Evolutionary conservation across 2,329 filamentous ascomycete species (phyloP).

Genomic region (Ophiostoma triangulosporum): DNA sequence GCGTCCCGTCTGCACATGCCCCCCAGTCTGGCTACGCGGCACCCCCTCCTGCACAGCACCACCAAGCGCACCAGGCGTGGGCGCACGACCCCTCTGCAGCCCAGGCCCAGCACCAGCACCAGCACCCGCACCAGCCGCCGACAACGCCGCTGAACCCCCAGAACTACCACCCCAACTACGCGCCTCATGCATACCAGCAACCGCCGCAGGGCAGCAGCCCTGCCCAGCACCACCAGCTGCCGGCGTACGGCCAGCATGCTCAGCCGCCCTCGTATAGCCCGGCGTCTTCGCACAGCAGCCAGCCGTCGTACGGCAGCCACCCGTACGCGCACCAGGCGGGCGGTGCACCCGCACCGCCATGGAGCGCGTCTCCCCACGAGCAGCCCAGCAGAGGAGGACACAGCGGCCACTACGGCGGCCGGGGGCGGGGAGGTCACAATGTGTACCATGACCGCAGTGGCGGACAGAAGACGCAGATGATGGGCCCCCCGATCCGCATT

Average conservation of each 20-base stretch:
- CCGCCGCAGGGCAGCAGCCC: constrained; percentile 24
- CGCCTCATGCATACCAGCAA: constrained; percentile 37
- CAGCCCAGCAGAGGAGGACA: constrained; percentile 19
- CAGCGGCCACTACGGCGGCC: constrained; percentile 23
- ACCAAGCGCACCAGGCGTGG: constrained; percentile 21
- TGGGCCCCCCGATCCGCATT: constrained; percentile 42
- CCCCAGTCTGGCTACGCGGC: constrained; percentile 18
- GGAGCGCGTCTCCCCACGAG: background rate
- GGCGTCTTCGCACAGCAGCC: constrained; percentile 15
- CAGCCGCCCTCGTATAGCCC: constrained; percentile 14
- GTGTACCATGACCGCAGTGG: constrained; percentile 25
- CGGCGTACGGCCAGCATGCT: constrained; percentile 13
- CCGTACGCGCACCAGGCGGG: constrained; percentile 18
- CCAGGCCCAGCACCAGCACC: constrained; percentile 10
- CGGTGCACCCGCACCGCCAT: constrained; percentile 18
- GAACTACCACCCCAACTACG: constrained; percentile 47
- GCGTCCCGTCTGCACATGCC: constrained; percentile 21
- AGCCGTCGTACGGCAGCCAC: constrained; percentile 5
- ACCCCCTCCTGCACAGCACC: constrained; percentile 21
- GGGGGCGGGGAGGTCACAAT: constrained; percentile 29
- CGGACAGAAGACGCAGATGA: constrained; percentile 24
- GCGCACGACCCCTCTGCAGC: constrained; percentile 24
- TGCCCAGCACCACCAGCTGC: constrained; percentile 9
- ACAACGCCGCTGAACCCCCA: constrained; percentile 36
- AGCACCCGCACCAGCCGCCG: constrained; percentile 28